Base-by-base conservation (phyloP, 345 rosid genomes). In the Aquilaria yunnanensis region DNA sequence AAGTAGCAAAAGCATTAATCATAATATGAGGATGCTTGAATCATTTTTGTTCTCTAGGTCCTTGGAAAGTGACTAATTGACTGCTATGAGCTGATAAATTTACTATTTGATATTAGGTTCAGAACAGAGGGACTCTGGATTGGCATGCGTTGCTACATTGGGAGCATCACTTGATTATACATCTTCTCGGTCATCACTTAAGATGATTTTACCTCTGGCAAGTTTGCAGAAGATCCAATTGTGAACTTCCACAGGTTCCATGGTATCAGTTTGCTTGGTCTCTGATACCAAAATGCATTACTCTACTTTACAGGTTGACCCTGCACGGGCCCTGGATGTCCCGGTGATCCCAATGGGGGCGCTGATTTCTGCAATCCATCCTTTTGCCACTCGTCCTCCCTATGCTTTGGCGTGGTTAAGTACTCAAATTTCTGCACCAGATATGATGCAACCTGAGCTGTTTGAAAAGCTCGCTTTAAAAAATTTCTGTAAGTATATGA, bases 151-250 rank as follows among this genome's bases (percentile, higher is more conserved):
- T 63, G 78, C 76, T 59, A 88, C 97, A 30, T 68, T 86, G 51
- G 96, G 82, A 29, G 83, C 98, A 59, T 75, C 98, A 12, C 84
- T 93, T 51, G 97, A 93, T 70, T 90, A 87, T 71, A 68, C 82
- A 43, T 68, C 88, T 70, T 93, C 97, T 48, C 67, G 74, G 66
- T 90, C 97, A 52, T 70, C 78, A 58, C 83, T 87, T 50, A 90
- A 79, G 66, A 66, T 81, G 72, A 79, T 90, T 69, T 75, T 93
- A 80, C 94, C 88, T 13, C 76, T 86, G 79, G 98, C 66, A 81
- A 84, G 91, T 82, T 73, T 62, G 49, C 48, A 12, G 23, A 32
- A 12, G 56, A 31, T 14, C 62, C 14, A 55, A 51, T 54, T 65
- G 14, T 37, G 43, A 5, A 37, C 59, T 63, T 50, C 45, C 9